These are phyloP conservation scores for Phytophthora foliorum DNA, from an alignment of 352 stramenopile species.

Conservation along the genomic window DNA sequence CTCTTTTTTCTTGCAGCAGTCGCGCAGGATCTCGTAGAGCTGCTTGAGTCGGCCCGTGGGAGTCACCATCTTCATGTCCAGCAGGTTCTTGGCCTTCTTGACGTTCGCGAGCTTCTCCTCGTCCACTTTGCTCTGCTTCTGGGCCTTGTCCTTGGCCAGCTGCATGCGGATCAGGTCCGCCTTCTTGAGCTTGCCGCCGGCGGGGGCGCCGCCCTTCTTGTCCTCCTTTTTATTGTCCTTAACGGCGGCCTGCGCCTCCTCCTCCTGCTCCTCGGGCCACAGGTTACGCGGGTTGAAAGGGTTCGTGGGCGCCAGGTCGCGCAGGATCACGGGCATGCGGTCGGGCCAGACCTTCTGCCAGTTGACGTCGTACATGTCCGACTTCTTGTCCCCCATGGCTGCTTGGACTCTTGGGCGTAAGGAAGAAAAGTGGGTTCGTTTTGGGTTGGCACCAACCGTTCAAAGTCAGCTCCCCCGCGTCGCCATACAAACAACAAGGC, in stretches of 20 bases:
- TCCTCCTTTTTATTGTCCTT: constrained; percentile 46
- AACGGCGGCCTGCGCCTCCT: constrained; percentile 36
- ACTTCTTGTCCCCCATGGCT: constrained; percentile 74
- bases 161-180: constrained; percentile 90
- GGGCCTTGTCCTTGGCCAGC: constrained; percentile 87
- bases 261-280: constrained; percentile 84
- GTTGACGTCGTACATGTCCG: constrained; percentile 87
- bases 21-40: constrained; percentile 87
- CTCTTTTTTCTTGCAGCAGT: constrained; percentile 89
- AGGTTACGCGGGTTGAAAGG: constrained; percentile 90
- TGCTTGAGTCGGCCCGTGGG: constrained; percentile 84
- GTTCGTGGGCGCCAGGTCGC: constrained; percentile 85
- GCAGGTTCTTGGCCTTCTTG: constrained; percentile 83
- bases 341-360: constrained; percentile 92
- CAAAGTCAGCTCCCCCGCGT: constrained; percentile 14
- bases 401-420: neutral
- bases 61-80: constrained; percentile 91
- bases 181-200: constrained; percentile 80
- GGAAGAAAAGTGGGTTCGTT: constrained; percentile 13
- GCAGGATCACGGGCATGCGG: constrained; percentile 90
- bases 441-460: constrained; percentile 32
- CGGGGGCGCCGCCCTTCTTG: constrained; percentile 45
- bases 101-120: constrained; percentile 91
- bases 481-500: constrained; percentile 22
- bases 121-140: constrained; percentile 90